These are phyloP conservation scores for Neoboletus subvelutipes DNA, from an alignment of 768 basidiomycete genomes.

Conservation along the genomic window DNA sequence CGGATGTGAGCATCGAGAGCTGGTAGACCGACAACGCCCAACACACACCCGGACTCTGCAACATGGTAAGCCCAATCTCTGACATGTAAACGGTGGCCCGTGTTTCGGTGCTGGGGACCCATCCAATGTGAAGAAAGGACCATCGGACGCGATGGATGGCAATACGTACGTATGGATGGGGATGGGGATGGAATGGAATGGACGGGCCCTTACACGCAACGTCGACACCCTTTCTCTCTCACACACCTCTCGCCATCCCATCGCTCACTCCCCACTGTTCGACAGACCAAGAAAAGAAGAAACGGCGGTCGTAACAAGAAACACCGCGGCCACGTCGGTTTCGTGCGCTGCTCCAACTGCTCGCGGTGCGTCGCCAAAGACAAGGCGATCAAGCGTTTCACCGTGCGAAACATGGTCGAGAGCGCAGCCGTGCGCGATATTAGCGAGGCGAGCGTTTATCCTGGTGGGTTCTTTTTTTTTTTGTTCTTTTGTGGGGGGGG, in stretches of 20 bases:
- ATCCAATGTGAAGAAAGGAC: neutral
- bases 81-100: neutral
- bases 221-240: neutral
- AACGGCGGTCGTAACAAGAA: conserved; percentile 99
- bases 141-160: conserved; percentile 9
- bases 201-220: conserved; percentile 11
- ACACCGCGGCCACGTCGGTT: conserved; percentile 93
- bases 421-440: conserved; percentile 97
- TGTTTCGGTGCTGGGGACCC: conserved; percentile 1
- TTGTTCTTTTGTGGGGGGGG: too few species aligned
- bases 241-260: neutral
- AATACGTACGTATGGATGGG: neutral
- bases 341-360: conserved; percentile 99
- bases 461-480: conserved; percentile 51
- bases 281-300: conserved; percentile 98
- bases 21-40: conserved; percentile 16
- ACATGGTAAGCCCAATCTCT: conserved; percentile 30
- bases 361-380: conserved; percentile 97
- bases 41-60: conserved; percentile 23
- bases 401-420: conserved; percentile 99
- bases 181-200: neutral
- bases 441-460: conserved; percentile 92
- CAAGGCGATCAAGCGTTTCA: conserved; percentile 99
- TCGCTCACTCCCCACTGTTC: neutral
- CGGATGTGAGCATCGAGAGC: neutral